phyloP scores from a whole-genome alignment of 1,139 yeast species.

The Geotrichum australiense region DNA sequence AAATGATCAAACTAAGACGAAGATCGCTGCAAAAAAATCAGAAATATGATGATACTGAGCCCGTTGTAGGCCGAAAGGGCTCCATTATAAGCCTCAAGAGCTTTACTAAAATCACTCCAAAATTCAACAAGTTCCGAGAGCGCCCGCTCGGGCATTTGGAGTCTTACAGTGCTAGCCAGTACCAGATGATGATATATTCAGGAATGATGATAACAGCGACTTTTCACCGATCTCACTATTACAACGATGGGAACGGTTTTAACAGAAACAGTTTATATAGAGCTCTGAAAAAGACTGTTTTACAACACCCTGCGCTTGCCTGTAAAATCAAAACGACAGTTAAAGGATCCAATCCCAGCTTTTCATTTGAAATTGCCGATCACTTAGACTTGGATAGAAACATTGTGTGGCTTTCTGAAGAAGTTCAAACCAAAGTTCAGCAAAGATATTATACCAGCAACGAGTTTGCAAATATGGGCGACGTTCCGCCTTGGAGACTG shows the following conservation, averaged over 20 bases:
- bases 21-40: no score
- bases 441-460: background rate
- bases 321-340: background rate
- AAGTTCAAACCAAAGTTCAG: background rate
- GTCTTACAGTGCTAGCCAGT: background rate
- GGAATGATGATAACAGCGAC: conserved; percentile 5
- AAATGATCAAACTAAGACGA: no score
- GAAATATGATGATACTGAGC: no score
- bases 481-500: conserved; percentile 8
- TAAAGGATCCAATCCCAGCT: background rate
- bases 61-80: no score
- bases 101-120: no score
- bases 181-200: background rate
- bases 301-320: background rate
- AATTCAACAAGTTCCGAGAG: no score
- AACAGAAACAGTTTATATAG: background rate
- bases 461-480: background rate
- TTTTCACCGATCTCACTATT: background rate
- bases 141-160: conserved; percentile 4
- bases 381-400: conserved; percentile 2
- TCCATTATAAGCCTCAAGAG: no score
- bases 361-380: background rate
- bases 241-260: background rate
- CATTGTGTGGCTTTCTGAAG: background rate
- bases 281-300: background rate